Conservation (phyloP, 2,329 filamentous ascomycete species). For the Xylariaceae sp. region DNA sequence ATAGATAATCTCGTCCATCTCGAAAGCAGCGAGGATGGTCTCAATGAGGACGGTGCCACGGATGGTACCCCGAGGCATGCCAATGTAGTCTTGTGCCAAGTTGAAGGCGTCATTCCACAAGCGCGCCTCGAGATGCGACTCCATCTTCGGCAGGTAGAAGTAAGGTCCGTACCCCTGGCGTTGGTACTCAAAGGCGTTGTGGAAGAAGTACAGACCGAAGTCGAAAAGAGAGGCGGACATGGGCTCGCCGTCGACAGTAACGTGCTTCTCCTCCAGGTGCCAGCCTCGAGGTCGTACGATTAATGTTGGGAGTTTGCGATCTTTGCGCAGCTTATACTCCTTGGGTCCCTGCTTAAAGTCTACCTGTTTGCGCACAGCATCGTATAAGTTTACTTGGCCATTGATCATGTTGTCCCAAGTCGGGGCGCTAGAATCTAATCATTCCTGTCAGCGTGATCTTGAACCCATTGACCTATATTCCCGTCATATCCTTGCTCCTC, state of each 20-base stretch:
- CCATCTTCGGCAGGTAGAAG: constrained; percentile 98
- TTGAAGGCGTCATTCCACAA: constrained; percentile 99
- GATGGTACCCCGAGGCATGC: constrained; percentile 86
- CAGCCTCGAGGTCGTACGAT: constrained; percentile 94
- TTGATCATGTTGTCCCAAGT: constrained; percentile 99
- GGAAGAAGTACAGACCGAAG: constrained; percentile 98
- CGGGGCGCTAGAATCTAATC: constrained; percentile 82
- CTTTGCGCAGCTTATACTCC: constrained; percentile 95
- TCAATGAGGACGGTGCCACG: constrained; percentile 95
- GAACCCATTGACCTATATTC: neutral
- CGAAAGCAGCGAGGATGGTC: constrained; percentile 95
- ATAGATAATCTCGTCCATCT: constrained; percentile 99
- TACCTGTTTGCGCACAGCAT: constrained; percentile 87
- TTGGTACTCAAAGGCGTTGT: constrained; percentile 89
- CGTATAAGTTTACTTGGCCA: constrained; percentile 95
- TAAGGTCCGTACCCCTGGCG: constrained; percentile 85
- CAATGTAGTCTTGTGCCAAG: constrained; percentile 87
- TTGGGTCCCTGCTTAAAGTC: constrained; percentile 96
- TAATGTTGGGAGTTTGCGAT: constrained; percentile 79
- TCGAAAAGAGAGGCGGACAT: constrained; percentile 93
- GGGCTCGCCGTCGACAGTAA: constrained; percentile 91
- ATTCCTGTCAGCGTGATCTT: constrained; percentile 12
- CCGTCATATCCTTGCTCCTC: neutral
- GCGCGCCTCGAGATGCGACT: constrained; percentile 92
- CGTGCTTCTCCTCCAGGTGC: constrained; percentile 98